Conservation (phyloP, 2,329 filamentous ascomycete genomes). For the Pseudogymnoascus sp. region DNA sequence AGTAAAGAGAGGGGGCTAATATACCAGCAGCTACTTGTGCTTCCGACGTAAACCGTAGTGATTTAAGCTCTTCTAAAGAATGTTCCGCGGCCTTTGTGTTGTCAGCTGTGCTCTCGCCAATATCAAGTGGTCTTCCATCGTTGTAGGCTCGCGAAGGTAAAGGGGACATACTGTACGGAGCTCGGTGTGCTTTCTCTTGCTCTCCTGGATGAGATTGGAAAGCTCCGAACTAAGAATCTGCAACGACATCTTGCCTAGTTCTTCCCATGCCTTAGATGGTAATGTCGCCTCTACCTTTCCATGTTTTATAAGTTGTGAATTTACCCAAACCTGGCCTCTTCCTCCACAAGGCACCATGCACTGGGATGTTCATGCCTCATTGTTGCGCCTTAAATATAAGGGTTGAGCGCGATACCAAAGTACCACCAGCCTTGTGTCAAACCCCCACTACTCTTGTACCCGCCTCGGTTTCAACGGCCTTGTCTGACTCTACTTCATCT, state of each 20-base stretch:
- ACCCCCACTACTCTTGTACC: conserved; percentile 8
- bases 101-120: conserved; percentile 16
- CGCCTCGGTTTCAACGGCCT: conserved; percentile 7
- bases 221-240: conserved; percentile 84
- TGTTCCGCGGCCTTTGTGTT: conserved; percentile 72
- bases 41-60: conserved; percentile 65
- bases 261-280: conserved; percentile 6
- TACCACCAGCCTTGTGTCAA: conserved; percentile 5
- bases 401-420: not conserved
- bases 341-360: not conserved
- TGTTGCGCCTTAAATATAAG: not conserved
- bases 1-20: conserved; percentile 13
- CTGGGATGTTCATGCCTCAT: not conserved
- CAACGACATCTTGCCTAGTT: conserved; percentile 59
- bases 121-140: not conserved
- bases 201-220: conserved; percentile 85
- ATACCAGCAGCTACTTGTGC: conserved; percentile 36
- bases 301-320: conserved; percentile 1
- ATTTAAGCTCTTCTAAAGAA: conserved; percentile 81
- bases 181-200: conserved; percentile 88
- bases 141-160: not conserved
- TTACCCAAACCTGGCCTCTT: conserved; percentile 7
- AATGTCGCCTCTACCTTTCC: conserved; percentile 4
- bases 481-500: not conserved
- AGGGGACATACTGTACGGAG: conserved; percentile 59